Evolutionary conservation across 495 filamentous ascomycete species (phyloP).

Genomic region (Talaromyces wortmannii): DNA sequence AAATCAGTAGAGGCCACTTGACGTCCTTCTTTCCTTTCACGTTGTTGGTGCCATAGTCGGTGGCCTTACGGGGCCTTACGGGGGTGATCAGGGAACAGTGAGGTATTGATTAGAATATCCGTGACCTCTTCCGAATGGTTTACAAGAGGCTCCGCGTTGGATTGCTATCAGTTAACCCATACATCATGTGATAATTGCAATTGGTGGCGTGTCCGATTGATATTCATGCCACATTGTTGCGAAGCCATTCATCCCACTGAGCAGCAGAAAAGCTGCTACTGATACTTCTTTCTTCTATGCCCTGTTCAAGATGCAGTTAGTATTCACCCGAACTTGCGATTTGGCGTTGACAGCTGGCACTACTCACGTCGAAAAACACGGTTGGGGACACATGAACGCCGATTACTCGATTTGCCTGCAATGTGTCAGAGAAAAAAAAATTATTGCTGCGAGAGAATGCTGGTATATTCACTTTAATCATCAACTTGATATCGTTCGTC

Average conservation of each 20-base stretch:
- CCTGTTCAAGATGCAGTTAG: conserved; percentile 35
- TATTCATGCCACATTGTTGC: conserved; percentile 60
- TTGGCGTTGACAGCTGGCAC: conserved; percentile 1
- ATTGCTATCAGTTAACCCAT: neutral
- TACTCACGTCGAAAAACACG: conserved; percentile 68
- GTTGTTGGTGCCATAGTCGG: neutral
- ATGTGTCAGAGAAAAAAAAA: neutral
- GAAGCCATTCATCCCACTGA: conserved; percentile 83
- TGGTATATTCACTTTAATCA: conserved; percentile 58
- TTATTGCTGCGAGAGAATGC: conserved; percentile 2
- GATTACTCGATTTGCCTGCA: conserved; percentile 54
- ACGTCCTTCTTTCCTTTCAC: neutral
- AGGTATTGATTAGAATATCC: neutral
- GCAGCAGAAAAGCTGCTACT: conserved; percentile 67
- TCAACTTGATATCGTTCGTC: conserved; percentile 77
- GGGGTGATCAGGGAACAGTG: neutral
- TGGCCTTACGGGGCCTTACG: neutral
- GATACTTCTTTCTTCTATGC: conserved; percentile 71
- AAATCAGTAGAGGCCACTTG: conserved; percentile 22
- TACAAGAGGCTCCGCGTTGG: neutral
- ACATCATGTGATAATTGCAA: neutral
- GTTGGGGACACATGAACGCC: conserved; percentile 89
- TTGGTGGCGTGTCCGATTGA: neutral
- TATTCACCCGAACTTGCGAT: conserved; percentile 3
- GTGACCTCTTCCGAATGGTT: neutral